Conservation (phyloP, 2,329 filamentous ascomycete genomes). For the Colletotrichum salicis region DNA sequence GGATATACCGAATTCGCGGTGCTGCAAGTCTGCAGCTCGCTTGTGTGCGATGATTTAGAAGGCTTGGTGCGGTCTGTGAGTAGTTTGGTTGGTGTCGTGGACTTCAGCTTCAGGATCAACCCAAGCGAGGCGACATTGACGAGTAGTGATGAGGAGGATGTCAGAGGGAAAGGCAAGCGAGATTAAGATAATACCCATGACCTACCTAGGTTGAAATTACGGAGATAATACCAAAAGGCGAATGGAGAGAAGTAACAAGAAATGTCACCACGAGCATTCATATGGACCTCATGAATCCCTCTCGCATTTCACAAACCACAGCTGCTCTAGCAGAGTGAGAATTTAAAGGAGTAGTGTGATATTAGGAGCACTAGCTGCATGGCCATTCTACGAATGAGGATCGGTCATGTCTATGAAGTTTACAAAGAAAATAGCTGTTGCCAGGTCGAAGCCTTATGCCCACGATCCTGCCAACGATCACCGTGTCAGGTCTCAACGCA, state of each 20-base stretch:
- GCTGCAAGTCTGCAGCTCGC: constrained; percentile 75
- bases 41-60: constrained; percentile 76
- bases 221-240: not conserved
- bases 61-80: constrained; percentile 71
- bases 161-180: not conserved
- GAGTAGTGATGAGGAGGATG: constrained; percentile 15
- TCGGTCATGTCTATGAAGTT: not conserved
- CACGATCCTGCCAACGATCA: not conserved
- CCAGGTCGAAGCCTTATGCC: not conserved
- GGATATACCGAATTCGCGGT: constrained; percentile 82
- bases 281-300: no score
- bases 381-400: not conserved
- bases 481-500: not conserved
- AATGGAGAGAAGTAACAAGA: not conserved
- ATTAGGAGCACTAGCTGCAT: not conserved
- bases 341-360: not conserved
- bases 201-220: no score
- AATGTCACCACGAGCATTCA: no score
- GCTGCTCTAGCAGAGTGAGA: not conserved
- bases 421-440: not conserved
- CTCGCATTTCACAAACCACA: not conserved
- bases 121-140: constrained; percentile 26
- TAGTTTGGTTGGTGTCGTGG: constrained; percentile 77
- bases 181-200: not conserved
- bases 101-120: constrained; percentile 74